These are phyloP conservation scores for Colletotrichum shisoi DNA, from an alignment of 2,329 filamentous ascomycete genomes.

Conservation along the genomic window DNA sequence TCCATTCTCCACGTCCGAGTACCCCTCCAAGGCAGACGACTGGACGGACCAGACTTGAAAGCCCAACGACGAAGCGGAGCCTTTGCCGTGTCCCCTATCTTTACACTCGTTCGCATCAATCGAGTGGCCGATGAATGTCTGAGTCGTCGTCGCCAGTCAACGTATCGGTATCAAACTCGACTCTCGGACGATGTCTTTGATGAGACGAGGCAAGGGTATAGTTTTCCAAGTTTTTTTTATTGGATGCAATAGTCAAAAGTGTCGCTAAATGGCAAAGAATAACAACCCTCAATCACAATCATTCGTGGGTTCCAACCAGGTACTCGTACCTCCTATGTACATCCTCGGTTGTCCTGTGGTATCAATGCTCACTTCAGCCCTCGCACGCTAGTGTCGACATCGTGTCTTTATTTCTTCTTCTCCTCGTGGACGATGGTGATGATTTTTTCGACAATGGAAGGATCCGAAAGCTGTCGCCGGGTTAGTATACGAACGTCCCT, in stretches of 20 bases:
- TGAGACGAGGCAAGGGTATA: background rate
- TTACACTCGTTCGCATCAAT: background rate
- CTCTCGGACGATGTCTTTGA: background rate
- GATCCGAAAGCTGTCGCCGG: constrained; percentile 78
- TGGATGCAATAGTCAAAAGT: constrained; percentile 5
- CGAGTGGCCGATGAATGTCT: background rate
- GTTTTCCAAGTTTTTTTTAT: constrained; percentile 14
- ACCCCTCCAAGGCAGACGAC: background rate
- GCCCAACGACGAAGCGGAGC: background rate
- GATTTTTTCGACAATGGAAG: constrained; percentile 86
- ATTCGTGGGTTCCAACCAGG: constrained; percentile 13
- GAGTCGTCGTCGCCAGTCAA: background rate
- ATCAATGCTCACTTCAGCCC: constrained; percentile 18
- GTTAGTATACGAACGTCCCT: constrained; percentile 16
- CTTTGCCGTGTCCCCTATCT: no score
- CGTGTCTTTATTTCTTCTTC: constrained; percentile 57
- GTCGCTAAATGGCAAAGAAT: constrained; percentile 25
- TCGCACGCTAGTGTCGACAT: background rate
- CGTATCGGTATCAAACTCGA: background rate
- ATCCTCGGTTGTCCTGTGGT: constrained; percentile 23
- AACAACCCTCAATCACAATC: constrained; percentile 18
- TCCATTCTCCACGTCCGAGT: background rate
- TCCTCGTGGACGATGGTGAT: constrained; percentile 78
- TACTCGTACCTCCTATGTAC: constrained; percentile 7
- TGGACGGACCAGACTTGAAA: background rate